phyloP scores from a whole-genome alignment of 2,329 filamentous ascomycete species.

The Erysiphe neolycopersici region DNA sequence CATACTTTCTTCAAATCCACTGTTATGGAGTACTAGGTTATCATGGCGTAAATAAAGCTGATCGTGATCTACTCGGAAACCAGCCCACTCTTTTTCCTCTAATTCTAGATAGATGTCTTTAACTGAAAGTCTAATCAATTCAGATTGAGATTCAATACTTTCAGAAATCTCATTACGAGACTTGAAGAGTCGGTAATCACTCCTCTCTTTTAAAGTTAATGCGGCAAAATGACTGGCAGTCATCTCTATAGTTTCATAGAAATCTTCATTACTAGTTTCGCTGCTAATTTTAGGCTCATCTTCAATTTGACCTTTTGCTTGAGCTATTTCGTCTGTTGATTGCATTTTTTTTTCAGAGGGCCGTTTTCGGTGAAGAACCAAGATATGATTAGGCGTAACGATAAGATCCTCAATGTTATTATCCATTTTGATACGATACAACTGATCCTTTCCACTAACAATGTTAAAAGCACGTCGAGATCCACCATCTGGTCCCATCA shows the following conservation, averaged over 20 bases:
- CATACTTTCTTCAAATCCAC: constrained; percentile 33
- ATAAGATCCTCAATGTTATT: constrained; percentile 20
- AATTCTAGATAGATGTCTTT: constrained; percentile 18
- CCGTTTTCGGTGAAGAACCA: constrained; percentile 17
- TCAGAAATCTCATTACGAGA: constrained; percentile 13
- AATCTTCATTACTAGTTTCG: not conserved
- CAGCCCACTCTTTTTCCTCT: constrained; percentile 20
- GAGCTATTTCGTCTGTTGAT: not conserved
- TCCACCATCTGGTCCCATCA: constrained; percentile 22
- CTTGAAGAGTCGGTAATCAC: constrained; percentile 15
- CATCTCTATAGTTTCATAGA: constrained; percentile 19
- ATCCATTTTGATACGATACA: constrained; percentile 21
- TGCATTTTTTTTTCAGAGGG: not conserved
- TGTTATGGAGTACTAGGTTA: constrained; percentile 20
- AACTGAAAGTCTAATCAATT: constrained; percentile 13
- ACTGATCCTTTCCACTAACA: constrained; percentile 19
- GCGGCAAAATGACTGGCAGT: constrained; percentile 20
- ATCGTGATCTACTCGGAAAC: constrained; percentile 23
- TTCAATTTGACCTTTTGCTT: constrained; percentile 10
- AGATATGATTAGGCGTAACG: constrained; percentile 22
- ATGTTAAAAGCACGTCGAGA: constrained; percentile 23
- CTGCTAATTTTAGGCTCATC: not conserved
- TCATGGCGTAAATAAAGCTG: constrained; percentile 24
- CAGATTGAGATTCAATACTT: constrained; percentile 1
- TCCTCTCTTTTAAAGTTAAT: constrained; percentile 15